Evolutionary conservation across 2,329 filamentous ascomycete genomes (phyloP).

Genomic region (Aspergillus niger): DNA sequence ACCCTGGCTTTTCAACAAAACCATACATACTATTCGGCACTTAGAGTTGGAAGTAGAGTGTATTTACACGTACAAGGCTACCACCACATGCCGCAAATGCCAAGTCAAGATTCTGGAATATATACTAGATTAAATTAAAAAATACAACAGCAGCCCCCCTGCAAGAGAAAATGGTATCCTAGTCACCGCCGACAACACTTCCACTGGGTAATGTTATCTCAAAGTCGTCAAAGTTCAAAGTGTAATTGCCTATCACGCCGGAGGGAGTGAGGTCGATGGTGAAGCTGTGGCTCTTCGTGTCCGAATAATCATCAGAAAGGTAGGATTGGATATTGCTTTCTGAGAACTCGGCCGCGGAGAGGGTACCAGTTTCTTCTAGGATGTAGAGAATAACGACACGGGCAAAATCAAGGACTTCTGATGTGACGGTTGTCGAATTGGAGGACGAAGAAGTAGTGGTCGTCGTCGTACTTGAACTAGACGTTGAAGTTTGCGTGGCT

Average conservation of each 20-base stretch:
- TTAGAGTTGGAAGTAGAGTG: too few relatives aligned
- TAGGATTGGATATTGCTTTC: slow-evolving; percentile 36
- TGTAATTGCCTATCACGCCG: slow-evolving; percentile 31
- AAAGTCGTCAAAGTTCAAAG: slow-evolving; percentile 39
- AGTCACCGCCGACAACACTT: slow-evolving; percentile 27
- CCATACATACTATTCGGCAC: too few relatives aligned
- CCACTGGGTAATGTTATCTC: slow-evolving; percentile 31
- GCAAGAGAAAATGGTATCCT: not conserved
- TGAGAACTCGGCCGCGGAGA: slow-evolving; percentile 33
- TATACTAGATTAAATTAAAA: not conserved
- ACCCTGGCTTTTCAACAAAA: too few relatives aligned
- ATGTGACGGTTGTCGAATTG: slow-evolving; percentile 17
- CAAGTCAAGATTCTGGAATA: not conserved
- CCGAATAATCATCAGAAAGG: slow-evolving; percentile 28
- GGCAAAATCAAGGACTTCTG: slow-evolving; percentile 36
- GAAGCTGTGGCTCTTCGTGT: slow-evolving; percentile 23
- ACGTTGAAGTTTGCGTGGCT: slow-evolving; percentile 20
- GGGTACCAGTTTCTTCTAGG: slow-evolving; percentile 36
- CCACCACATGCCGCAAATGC: not conserved
- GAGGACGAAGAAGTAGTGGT: not conserved
- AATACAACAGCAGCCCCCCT: not conserved
- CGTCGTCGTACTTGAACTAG: not conserved
- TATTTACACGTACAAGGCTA: not conserved
- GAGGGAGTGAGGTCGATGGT: slow-evolving; percentile 25
- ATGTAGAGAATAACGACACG: slow-evolving; percentile 46